Evolutionary conservation across 176 grass and related monocot species (phyloP).

Genomic region (Oropetium thomaeum): DNA sequence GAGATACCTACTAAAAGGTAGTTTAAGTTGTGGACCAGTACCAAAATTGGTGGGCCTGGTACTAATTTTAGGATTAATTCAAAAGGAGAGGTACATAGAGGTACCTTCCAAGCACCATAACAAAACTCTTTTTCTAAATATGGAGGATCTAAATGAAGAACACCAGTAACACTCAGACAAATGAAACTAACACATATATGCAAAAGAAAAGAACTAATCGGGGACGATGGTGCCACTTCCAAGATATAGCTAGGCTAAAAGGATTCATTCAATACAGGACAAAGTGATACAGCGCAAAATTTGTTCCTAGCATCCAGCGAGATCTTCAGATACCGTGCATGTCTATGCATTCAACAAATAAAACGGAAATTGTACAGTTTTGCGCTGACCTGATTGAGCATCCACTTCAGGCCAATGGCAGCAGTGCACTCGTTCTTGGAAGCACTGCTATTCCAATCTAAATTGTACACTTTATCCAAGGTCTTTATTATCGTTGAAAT

Average conservation of each 20-base stretch:
- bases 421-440: constrained; percentile 92
- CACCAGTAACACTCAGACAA: neutral
- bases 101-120: too few relatives aligned
- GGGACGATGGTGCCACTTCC: neutral
- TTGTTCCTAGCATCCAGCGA: neutral
- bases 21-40: too few relatives aligned
- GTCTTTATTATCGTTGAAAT: constrained; percentile 70
- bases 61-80: too few relatives aligned
- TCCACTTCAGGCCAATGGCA: constrained; percentile 92
- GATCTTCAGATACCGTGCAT: neutral
- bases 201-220: neutral
- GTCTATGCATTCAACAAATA: neutral
- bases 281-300: neutral
- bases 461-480: constrained; percentile 80
- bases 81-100: too few relatives aligned
- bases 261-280: neutral
- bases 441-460: constrained; percentile 92
- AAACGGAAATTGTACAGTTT: neutral
- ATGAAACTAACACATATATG: neutral
- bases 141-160: neutral
- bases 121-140: constrained; percentile 9
- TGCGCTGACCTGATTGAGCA: constrained; percentile 90
- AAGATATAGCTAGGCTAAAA: neutral
- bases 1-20: too few relatives aligned
- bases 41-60: too few relatives aligned